Base-by-base conservation (phyloP, 1,284 basidiomycete species). In the Sphagnurus paluster region DNA sequence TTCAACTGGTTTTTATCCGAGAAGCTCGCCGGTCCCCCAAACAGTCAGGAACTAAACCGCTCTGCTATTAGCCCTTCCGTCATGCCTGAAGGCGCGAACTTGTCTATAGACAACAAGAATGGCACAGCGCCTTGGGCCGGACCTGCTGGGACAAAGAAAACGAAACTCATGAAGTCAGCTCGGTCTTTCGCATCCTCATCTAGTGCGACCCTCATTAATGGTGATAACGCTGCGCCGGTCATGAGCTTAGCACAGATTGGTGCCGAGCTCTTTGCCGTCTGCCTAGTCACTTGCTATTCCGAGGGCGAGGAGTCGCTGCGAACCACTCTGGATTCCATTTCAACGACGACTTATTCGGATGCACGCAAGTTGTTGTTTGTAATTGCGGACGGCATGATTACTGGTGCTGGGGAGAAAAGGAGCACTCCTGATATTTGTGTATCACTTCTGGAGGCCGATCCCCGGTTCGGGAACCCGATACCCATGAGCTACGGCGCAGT, bases 301-400 rank as follows among this genome's bases (percentile, higher is more conserved):
- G 97, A 99, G 69, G 94, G 93, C 45, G 89, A 93, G 65, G 93
- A 94, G 32, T 93, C 92, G 1, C 77, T 99, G 56, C 78, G 90
- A 39, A 90, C 87, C 2, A 99, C 97, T 0, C 78, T 98, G 47
- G 94, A 98, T 64, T 91, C 93, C 5, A 93, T 99, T 48, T 91
- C 93, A 0, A 71, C 71, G 33, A 98, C 95, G 0, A 87, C 82
- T 3, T 99, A 98, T 67, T 91, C 93, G 6, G 95, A 98, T 67
- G 74, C 80, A 29, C 78, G 95, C 46, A 99, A 99, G 66, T 75
- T 99, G 16, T 69, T 99, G 32, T 97, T 98, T 64, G 77, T 99
- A 46, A 87, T 99, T 6, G 96, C 95, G 28, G 97, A 99, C 66
- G 97, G 97, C 4, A 98, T 99, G 93, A 94, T 99, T 55, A 99